Conservation (phyloP, 73 alveolate genomes). For the Paramecium pentaurelia region DNA sequence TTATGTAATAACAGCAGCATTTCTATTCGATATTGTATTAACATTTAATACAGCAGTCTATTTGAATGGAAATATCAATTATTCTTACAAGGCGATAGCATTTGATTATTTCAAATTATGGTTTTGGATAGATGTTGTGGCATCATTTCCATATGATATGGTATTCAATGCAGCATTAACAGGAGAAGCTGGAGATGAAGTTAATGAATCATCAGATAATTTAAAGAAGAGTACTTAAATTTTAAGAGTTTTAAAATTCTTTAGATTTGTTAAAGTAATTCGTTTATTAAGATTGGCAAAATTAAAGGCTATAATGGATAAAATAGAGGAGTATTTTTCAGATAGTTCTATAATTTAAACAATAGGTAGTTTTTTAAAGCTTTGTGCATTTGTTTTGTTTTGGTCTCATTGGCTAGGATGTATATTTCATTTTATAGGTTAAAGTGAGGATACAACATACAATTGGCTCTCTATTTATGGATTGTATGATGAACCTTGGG, state of each 20-base stretch:
- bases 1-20: background rate
- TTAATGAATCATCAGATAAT: background rate
- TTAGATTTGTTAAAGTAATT: background rate
- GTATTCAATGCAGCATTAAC: background rate
- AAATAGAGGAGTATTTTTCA: conserved; percentile 1
- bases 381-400: conserved; percentile 24
- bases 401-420: conserved; percentile 52
- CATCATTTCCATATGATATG: conserved; percentile 64
- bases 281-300: conserved; percentile 32
- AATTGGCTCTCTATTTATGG: background rate
- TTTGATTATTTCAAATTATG: conserved; percentile 61
- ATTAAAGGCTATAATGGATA: background rate
- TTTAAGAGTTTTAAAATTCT: background rate
- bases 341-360: background rate
- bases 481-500: conserved; percentile 2
- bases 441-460: background rate
- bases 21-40: conserved; percentile 64
- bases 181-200: background rate
- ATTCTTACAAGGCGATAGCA: conserved; percentile 54
- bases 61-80: conserved; percentile 61
- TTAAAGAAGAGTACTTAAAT: background rate
- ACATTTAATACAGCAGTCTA: conserved; percentile 67
- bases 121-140: conserved; percentile 66
- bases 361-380: background rate
- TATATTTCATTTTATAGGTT: conserved; percentile 21